phyloP scores from a whole-genome alignment of 129 eudicot species.

The Centella asiatica region DNA sequence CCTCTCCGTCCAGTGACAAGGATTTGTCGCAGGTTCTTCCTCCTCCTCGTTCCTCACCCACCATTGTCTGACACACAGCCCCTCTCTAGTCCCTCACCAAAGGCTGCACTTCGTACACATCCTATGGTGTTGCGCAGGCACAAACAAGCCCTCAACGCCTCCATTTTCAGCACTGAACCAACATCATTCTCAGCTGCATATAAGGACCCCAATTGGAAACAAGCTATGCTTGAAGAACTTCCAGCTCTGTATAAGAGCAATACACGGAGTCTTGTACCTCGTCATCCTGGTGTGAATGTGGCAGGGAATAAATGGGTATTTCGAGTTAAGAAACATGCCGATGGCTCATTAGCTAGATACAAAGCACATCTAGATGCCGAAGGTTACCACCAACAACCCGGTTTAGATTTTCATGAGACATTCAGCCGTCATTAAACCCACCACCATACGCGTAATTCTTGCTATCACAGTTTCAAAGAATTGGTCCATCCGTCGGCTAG shows the following conservation, averaged over 20 bases:
- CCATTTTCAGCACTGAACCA: too few relatives aligned
- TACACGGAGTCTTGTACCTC: not conserved
- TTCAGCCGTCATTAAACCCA: slow-evolving; percentile 4
- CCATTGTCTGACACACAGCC: too few relatives aligned
- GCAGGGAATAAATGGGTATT: not conserved
- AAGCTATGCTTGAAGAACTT: not conserved
- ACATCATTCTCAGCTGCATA: too few relatives aligned
- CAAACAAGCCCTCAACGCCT: too few relatives aligned
- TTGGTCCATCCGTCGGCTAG: not conserved
- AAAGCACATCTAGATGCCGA: not conserved
- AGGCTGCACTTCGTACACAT: too few relatives aligned
- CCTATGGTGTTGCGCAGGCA: too few relatives aligned
- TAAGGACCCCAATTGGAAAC: too few relatives aligned
- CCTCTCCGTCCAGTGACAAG: too few relatives aligned
- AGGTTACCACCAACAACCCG: not conserved
- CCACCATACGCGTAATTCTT: not conserved
- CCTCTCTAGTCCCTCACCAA: too few relatives aligned
- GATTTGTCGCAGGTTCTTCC: too few relatives aligned
- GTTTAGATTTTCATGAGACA: not conserved
- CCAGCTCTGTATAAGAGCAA: not conserved
- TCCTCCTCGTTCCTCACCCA: too few relatives aligned
- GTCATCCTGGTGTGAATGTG: not conserved
- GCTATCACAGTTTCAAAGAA: not conserved
- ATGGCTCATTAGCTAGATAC: not conserved
- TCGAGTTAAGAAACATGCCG: not conserved